Base-by-base conservation (phyloP, 2,329 filamentous ascomycete genomes). In the Phaeophleospora eucalypticola region DNA sequence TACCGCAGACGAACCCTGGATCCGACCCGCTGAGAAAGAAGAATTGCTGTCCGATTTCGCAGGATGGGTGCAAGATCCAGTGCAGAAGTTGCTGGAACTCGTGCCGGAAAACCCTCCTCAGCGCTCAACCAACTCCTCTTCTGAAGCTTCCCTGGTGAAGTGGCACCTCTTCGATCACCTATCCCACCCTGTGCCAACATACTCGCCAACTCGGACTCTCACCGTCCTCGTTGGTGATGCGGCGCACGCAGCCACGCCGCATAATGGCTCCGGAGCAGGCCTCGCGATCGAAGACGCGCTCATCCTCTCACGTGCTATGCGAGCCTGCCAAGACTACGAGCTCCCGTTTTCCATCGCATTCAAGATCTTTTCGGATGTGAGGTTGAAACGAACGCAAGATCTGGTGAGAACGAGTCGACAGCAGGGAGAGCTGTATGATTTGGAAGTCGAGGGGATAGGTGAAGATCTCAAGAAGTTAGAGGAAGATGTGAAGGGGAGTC, bases 271-370 rank as follows among this genome's bases (percentile, higher is more conserved):
- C 0, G 78, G 78, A 3, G 78, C 78, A 0, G 77, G 77, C 2
- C 73, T 76, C 57, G 78, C 76, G 12, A 70, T 81, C 45, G 79
- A 81, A 59, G 79, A 81, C 49, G 72, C 71, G 1, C 66, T 77
- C 19, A 59, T 73, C 0, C 65, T 79, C 32, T 64, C 67, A 6
- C 58, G 62, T 6, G 44, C 75, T 3, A 49, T 77, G 14, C 60
- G 54, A 1, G 49, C 52, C 32, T 58, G 51, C 17, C 48, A 52
- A 3, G 43, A 53, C 1, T 18, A 36, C 3, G 59, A 58, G 34
- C 54, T 73, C 1, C 51, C 56, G 21, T n/a, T n/a, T n/a, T n/a
- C n/a, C n/a, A 59, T 48, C 16, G 68, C 65, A 0, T 71, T 73
- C 36, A 29, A 52, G 6, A 67, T 63, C 1, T 74, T 68, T 43